Base-by-base conservation (phyloP, 163 green algal species). In the Scenedesmus sp. region DNA sequence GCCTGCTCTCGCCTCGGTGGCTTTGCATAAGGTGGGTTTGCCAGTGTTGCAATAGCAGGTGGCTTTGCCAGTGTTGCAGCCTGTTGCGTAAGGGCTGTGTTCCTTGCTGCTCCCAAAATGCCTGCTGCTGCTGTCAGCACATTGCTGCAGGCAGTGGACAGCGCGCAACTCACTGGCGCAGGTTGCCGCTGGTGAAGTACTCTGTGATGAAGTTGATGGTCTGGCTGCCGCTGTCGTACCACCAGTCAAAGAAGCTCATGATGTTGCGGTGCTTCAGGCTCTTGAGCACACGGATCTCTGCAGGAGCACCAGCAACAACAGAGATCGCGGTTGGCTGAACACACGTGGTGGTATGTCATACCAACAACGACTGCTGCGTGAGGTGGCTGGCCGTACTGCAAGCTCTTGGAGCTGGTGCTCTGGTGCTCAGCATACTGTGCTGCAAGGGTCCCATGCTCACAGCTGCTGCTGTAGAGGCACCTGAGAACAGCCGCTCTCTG, bases 151-250 rank as follows among this genome's bases (percentile, higher is more conserved):
- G 13, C 33, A 73, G n/a, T 20, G 9, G 22, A 4, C 79, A 4
- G 12, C 24, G 10, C 4, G 22, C 30, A 3, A 93, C 95, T 90
- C 93, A 98, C 97, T 99, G 96, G 44, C 97, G 92, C 93, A 99
- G 94, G 3, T 96, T 98, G 46, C 97, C 97, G 61, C 92, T 96
- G 1, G 97, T 99, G 95, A 99, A 99, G 87, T 90, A 92, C 73
- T 99, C 97, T 53, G 97, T 99, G 93, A 99, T 99, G 94, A 99
- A 99, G 94, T 99, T 99, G 86, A 98, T 96, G 42, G 92, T 96
- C 83, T 92, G 86, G 37, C 89, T 95, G 73, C 96, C 94, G 37
- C 92, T 59, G 76, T 98, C 96, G 68, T 98, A 93, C 96, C 97
- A 99, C 65, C 94, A 98, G 92, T 98, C 95, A 91, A 97, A 97